Base-by-base conservation (phyloP, 371 early-diverging fungal species). In the Sporodiniella umbellata region DNA sequence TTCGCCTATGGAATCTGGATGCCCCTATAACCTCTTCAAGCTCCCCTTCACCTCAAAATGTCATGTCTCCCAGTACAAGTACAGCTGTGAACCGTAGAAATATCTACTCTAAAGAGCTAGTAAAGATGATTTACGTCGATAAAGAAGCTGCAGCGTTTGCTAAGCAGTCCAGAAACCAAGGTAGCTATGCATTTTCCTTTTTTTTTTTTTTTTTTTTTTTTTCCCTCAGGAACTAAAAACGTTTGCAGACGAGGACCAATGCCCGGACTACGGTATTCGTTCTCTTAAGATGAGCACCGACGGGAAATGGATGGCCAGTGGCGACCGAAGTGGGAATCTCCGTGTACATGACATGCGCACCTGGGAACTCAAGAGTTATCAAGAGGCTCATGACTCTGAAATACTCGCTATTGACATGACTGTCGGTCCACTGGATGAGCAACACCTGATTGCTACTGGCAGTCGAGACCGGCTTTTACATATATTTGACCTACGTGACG, bases 351-450 rank as follows among this genome's bases (percentile, higher is more conserved):
- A 79, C 19, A 62, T 84, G 48, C 54, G 61, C 15, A 78, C 75
- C 4, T 83, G 88, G 67, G 63, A 84, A 6, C 68, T 88, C 52
- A 48, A 85, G 4, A 75, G 79, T 0, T 87, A 75, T 51, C 78
- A 89, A 54, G 89, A 90, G 51, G 94, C 90, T 0, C 94, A 93
- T 58, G 89, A 91, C 35, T 88, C 85, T 0, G 94, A 92, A 62
- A 85, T 93, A 26, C 55, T 93, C 21, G 61, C 87, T 0, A 81
- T 93, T 35, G 94, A 90, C 54, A 79, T 93, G 44, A 73, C 85
- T 1, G 66, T 70, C 12, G 60, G 78, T 0, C 42, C 10, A 45
- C n/a, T n/a, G n/a, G 18, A 46, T 8, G 66, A 54, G 1, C 77
- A 84, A 0, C 72, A 69, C 42, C 58, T 86, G 22, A 64, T 93